Evolutionary conservation across 352 stramenopile genomes (phyloP).

Genomic region (Pythium apleroticum): DNA sequence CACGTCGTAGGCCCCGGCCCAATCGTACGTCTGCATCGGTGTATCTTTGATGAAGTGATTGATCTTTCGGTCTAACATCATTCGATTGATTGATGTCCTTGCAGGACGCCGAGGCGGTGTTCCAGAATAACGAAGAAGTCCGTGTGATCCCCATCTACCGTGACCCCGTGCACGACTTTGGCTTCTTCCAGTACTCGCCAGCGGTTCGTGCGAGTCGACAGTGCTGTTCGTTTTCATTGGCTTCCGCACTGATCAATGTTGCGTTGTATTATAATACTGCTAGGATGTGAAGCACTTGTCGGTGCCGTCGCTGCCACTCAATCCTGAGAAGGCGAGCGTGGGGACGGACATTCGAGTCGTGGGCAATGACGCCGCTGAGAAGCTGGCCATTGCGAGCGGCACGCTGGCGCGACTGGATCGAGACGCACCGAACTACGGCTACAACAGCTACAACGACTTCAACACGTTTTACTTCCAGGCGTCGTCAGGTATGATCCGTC

Average conservation of each 20-base stretch:
- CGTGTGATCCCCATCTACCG: constrained; percentile 90
- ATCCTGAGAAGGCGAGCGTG: constrained; percentile 85
- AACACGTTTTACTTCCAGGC: constrained; percentile 94
- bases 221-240: too few relatives aligned
- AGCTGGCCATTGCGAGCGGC: constrained; percentile 89
- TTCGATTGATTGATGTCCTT: constrained; percentile 1
- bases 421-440: constrained; percentile 87
- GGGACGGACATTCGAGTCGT: constrained; percentile 92
- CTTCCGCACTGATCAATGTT: background rate
- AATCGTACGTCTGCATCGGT: constrained; percentile 54
- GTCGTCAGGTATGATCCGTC: constrained; percentile 62
- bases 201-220: constrained; percentile 37
- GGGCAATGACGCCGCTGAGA: constrained; percentile 92
- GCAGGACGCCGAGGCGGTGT: constrained; percentile 88
- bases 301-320: constrained; percentile 73
- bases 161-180: constrained; percentile 94
- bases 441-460: constrained; percentile 92
- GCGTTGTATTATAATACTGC: too few relatives aligned
- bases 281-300: constrained; percentile 88
- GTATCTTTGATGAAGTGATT: background rate
- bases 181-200: constrained; percentile 90
- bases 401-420: constrained; percentile 91
- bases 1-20: constrained; percentile 88
- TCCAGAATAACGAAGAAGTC: constrained; percentile 94
- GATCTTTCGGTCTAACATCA: background rate